Conservation (phyloP, 257 asterid genomes). For the Linderniella brevidens region DNA sequence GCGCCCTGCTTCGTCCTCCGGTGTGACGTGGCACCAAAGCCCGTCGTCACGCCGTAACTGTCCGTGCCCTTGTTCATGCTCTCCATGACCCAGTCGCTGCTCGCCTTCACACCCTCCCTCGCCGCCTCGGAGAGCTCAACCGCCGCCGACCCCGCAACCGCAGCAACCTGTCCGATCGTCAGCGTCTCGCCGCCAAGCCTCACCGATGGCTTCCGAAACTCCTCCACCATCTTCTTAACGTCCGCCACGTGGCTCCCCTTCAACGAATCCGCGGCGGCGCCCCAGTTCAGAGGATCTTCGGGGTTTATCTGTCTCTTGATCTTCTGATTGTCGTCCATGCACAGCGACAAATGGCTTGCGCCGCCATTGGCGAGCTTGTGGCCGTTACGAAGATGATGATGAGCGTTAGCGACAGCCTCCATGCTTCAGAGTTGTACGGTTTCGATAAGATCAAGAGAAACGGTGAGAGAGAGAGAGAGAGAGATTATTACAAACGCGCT, state of each 20-base stretch:
- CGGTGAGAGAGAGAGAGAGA: too few species aligned
- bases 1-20: conserved; percentile 82
- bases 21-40: conserved; percentile 81
- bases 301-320: conserved; percentile 19
- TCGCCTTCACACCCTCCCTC: conserved; percentile 75
- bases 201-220: conserved; percentile 60
- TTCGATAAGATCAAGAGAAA: too few species aligned
- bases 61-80: conserved; percentile 78
- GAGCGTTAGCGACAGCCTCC: too few species aligned
- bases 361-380: too few species aligned
- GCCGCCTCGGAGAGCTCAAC: conserved; percentile 78
- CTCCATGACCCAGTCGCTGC: conserved; percentile 94
- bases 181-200: conserved; percentile 65
- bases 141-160: conserved; percentile 46
- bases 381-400: too few species aligned
- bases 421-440: too few species aligned
- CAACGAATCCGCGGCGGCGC: conserved; percentile 52
- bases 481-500: too few species aligned
- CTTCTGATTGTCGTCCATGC: not conserved
- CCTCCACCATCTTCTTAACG: conserved; percentile 76
- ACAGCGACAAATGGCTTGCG: too few species aligned
- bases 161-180: conserved; percentile 77
- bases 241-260: conserved; percentile 82
- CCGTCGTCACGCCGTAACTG: conserved; percentile 85
- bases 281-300: conserved; percentile 82